Percentiles rank a stretch among this genome's conserved stretches.
Evolutionary conservation across 2,329 filamentous ascomycete species (phyloP).

Genomic region (Talaromyces sp.): DNA sequence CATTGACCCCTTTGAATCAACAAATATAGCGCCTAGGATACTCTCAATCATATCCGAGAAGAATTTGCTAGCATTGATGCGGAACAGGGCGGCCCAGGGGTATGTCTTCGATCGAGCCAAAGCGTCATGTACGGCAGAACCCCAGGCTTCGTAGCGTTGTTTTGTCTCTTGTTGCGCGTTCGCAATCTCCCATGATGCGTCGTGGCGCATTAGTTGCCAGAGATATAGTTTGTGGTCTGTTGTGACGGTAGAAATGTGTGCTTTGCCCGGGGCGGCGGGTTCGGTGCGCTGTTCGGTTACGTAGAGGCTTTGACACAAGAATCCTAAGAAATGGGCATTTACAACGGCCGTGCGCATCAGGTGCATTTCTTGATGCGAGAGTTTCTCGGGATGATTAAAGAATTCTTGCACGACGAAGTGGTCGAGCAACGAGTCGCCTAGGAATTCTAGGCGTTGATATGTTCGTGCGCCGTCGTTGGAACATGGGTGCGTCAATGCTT

Average conservation of each 20-base stretch:
- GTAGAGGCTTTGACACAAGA: conserved; percentile 61
- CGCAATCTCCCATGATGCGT: conserved; percentile 46
- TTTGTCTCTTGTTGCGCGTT: conserved; percentile 46
- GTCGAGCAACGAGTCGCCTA: conserved; percentile 84
- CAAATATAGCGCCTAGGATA: conserved; percentile 75
- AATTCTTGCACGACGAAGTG: conserved; percentile 66
- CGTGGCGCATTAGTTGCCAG: conserved; percentile 68
- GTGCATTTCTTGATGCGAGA: conserved; percentile 66
- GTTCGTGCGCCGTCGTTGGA: conserved; percentile 52
- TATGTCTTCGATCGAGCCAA: conserved; percentile 56
- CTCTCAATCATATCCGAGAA: conserved; percentile 81
- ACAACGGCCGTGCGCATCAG: conserved; percentile 70
- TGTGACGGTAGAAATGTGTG: conserved; percentile 28
- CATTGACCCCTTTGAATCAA: conserved; percentile 67
- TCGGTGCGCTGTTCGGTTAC: conserved; percentile 24
- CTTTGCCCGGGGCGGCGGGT: conserved; percentile 13
- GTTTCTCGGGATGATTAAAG: conserved; percentile 43
- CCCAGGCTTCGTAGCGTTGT: conserved; percentile 49
- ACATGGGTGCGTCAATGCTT: conserved; percentile 78
- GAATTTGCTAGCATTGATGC: conserved; percentile 68
- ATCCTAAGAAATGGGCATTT: conserved; percentile 77
- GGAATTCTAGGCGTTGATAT: conserved; percentile 78
- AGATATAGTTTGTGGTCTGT: conserved; percentile 47
- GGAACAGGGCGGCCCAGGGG: conserved; percentile 72
- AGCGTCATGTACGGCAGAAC: conserved; percentile 48